Evolutionary conservation across 2,329 filamentous ascomycete species (phyloP).

Genomic region (Beauveria brongniartii): DNA sequence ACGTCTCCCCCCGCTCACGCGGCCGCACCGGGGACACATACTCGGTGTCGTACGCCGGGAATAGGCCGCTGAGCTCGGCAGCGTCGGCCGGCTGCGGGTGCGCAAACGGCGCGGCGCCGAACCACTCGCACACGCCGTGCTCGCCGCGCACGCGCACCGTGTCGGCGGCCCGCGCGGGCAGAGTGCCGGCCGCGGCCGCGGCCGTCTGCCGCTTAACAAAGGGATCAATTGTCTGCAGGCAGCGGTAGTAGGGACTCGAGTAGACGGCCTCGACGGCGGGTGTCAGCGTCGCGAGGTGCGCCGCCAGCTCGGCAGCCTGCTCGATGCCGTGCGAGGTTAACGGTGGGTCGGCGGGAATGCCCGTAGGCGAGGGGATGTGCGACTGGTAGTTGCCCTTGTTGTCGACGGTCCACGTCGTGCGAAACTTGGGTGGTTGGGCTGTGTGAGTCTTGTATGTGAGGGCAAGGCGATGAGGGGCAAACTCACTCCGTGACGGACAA

Average conservation of each 20-base stretch:
- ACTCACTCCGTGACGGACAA: conserved; percentile 68
- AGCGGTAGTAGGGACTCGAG: conserved; percentile 79
- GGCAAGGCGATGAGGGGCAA: conserved; percentile 9
- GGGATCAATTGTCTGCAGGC: conserved; percentile 73
- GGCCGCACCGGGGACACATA: conserved; percentile 61
- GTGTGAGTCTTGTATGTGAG: neutral
- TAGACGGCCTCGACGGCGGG: conserved; percentile 72
- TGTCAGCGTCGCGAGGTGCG: conserved; percentile 51
- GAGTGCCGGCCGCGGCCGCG: neutral
- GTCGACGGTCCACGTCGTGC: conserved; percentile 83
- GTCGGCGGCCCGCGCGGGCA: conserved; percentile 12
- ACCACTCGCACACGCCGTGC: conserved; percentile 73
- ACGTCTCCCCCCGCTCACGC: conserved; percentile 65
- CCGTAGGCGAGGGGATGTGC: conserved; percentile 71
- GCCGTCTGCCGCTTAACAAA: conserved; percentile 42
- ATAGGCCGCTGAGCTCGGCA: conserved; percentile 54
- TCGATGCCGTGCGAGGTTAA: conserved; percentile 79
- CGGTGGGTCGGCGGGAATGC: conserved; percentile 78
- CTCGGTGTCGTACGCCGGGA: conserved; percentile 50
- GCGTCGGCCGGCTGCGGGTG: conserved; percentile 71
- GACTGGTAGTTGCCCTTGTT: conserved; percentile 72
- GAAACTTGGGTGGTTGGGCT: conserved; percentile 54
- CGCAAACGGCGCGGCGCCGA: conserved; percentile 74
- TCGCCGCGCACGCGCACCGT: conserved; percentile 44
- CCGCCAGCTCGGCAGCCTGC: conserved; percentile 71